Evolutionary conservation across 2,329 filamentous ascomycete species (phyloP).

Genomic region (Periconia macrospinosa): DNA sequence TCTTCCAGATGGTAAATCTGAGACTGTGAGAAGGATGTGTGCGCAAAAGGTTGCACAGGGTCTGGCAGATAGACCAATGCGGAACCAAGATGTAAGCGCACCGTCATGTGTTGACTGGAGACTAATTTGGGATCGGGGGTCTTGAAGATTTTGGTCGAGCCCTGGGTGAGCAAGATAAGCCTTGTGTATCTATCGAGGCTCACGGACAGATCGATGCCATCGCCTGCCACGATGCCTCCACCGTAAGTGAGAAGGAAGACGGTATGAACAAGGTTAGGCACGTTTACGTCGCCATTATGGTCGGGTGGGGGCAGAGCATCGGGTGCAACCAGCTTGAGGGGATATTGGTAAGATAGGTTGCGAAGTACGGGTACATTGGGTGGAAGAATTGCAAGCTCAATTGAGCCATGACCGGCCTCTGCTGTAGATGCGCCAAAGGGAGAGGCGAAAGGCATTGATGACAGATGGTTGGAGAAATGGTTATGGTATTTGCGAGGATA

Average conservation of each 20-base stretch:
- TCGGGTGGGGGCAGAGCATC: slow-evolving; percentile 63
- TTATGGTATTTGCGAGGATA: background rate
- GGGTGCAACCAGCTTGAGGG: slow-evolving; percentile 88
- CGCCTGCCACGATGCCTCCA: slow-evolving; percentile 86
- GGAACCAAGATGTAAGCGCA: slow-evolving; percentile 51
- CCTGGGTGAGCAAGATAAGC: slow-evolving; percentile 65
- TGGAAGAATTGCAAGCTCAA: slow-evolving; percentile 73
- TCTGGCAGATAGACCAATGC: slow-evolving; percentile 75
- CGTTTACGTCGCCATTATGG: slow-evolving; percentile 7
- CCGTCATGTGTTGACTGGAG: slow-evolving; percentile 54
- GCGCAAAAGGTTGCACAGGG: slow-evolving; percentile 86
- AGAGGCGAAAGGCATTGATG: slow-evolving; percentile 51
- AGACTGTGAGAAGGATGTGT: slow-evolving; percentile 79
- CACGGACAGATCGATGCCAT: slow-evolving; percentile 74
- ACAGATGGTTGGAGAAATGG: background rate
- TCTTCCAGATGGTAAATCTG: slow-evolving; percentile 69
- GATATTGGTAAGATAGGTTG: slow-evolving; percentile 85
- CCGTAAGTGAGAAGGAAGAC: slow-evolving; percentile 94
- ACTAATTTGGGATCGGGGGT: slow-evolving; percentile 56
- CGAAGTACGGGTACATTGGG: slow-evolving; percentile 71
- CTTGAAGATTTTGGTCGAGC: slow-evolving; percentile 96
- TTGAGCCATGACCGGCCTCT: slow-evolving; percentile 74
- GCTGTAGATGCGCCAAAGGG: slow-evolving; percentile 77
- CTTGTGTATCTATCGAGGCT: slow-evolving; percentile 65
- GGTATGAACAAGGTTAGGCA: slow-evolving; percentile 63